phyloP scores from a whole-genome alignment of 805 yeast species.

The Scheffersomyces coipomensis region DNA sequence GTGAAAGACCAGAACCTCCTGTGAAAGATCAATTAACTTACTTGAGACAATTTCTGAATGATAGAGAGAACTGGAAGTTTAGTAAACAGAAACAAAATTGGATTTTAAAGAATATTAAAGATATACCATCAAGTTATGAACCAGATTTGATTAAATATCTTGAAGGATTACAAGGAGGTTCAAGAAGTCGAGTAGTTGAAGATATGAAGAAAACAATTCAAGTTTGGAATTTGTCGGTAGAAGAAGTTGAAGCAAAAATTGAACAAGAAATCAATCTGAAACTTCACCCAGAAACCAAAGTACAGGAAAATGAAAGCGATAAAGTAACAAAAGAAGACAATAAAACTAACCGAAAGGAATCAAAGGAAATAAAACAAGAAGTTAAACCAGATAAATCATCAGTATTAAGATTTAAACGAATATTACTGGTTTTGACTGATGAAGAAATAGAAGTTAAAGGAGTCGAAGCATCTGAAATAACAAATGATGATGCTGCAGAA shows the following conservation, averaged over 20 bases:
- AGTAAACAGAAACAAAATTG: constrained; percentile 86
- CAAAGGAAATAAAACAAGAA: constrained; percentile 12
- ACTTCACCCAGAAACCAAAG: constrained; percentile 15
- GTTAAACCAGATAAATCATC: constrained; percentile 35
- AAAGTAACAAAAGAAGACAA: no score
- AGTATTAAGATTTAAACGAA: constrained; percentile 39
- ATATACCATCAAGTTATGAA: constrained; percentile 54
- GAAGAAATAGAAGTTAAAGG: constrained; percentile 35
- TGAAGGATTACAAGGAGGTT: constrained; percentile 67
- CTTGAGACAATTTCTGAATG: constrained; percentile 55
- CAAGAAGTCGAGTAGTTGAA: constrained; percentile 53
- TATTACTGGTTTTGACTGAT: constrained; percentile 33
- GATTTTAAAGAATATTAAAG: constrained; percentile 63
- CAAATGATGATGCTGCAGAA: constrained; percentile 35
- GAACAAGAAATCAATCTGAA: constrained; percentile 33
- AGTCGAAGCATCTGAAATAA: constrained; percentile 9
- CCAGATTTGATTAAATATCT: constrained; percentile 50
- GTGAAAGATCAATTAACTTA: constrained; percentile 74
- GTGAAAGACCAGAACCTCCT: constrained; percentile 67
- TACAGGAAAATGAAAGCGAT: constrained; percentile 11
- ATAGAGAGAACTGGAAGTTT: constrained; percentile 71
- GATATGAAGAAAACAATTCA: constrained; percentile 47
- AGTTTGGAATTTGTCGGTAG: constrained; percentile 56
- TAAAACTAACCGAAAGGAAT: constrained; percentile 10
- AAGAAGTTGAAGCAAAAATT: constrained; percentile 38